Percentiles rank a stretch among this genome's conserved stretches.
Conservation (phyloP, 345 rosid species). For the Salix viminalis region DNA sequence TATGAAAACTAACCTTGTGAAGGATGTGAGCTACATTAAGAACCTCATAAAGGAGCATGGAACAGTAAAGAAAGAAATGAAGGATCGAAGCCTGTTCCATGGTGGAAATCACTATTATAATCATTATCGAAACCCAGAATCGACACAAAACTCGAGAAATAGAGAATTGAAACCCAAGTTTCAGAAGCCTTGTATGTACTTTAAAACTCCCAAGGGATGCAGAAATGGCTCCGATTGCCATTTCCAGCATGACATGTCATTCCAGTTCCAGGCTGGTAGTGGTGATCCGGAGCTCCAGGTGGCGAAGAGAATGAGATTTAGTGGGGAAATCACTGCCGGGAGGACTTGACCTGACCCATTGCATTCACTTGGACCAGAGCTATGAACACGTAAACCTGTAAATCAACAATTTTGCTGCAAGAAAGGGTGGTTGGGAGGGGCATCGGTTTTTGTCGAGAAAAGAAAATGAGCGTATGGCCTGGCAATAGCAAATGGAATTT, state of each 20-base stretch:
- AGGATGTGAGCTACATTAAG: constrained; percentile 48
- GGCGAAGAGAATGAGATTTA: constrained; percentile 48
- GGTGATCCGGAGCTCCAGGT: constrained; percentile 18
- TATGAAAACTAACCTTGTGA: constrained; percentile 22
- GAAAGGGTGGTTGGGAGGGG: background rate
- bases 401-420: background rate
- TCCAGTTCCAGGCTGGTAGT: constrained; percentile 18
- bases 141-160: constrained; percentile 17
- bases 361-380: too few relatives aligned
- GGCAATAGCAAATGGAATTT: too few relatives aligned
- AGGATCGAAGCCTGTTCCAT: constrained; percentile 7
- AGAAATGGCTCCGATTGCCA: constrained; percentile 42
- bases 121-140: constrained; percentile 9
- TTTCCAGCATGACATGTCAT: constrained; percentile 37
- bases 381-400: background rate
- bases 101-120: constrained; percentile 5
- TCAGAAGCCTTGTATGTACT: constrained; percentile 42
- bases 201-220: constrained; percentile 46
- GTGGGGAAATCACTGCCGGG: constrained; percentile 16
- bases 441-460: background rate
- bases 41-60: constrained; percentile 70
- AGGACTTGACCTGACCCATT: constrained; percentile 1
- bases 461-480: background rate
- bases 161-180: constrained; percentile 27
- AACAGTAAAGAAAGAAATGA: constrained; percentile 26